Base-by-base conservation (phyloP, 176 grass and related monocot species). In the Aegilops speltoides region DNA sequence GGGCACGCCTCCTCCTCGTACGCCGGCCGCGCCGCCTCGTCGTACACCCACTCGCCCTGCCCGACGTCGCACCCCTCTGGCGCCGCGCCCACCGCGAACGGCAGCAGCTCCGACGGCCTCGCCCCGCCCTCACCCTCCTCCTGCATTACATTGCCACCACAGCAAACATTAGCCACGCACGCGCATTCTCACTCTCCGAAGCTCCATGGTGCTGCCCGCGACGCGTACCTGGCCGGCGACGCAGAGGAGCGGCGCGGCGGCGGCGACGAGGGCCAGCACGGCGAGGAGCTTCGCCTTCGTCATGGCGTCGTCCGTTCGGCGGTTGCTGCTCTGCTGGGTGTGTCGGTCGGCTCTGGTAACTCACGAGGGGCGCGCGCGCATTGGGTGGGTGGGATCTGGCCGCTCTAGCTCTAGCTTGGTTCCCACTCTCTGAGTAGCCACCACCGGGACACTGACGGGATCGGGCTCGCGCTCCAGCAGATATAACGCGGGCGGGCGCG, bases 1-100 rank as follows among this genome's bases (percentile, higher is more conserved):
- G 93, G 95, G 80, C 95, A 97, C 79, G 93, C 91, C 77, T 89
- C 88, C 91, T 97, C 95, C n/a, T 78, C 82, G 79, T 97, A 97
- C 77, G 25, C 36, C 64, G 95, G 95, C 79, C 82, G 77, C 28
- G 91, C 78, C 71, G 36, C 85, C 87, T 93, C 95, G 82, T 97
- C 95, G 79, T 86, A 82, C 75, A 97, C 91, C 95, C 95, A 97
- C 84, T 78, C 86, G 3, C 95, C 95, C 1, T 68, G 41, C 28
- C 85, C 93, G 40, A 97, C 11, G 77, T 97, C 83, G 66, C 95
- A 97, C 25, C 80, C 86, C 33, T 1, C 82, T 73, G 82, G 68
- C 69, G 85, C 89, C 65, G 77, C 72, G 22, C 87, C 87, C 76
- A 93, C 86, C 12, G 89, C 86, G 89, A 96, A 96, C 68, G 94